phyloP scores from a whole-genome alignment of 208 protist species.

The Trypanosoma boissoni region DNA sequence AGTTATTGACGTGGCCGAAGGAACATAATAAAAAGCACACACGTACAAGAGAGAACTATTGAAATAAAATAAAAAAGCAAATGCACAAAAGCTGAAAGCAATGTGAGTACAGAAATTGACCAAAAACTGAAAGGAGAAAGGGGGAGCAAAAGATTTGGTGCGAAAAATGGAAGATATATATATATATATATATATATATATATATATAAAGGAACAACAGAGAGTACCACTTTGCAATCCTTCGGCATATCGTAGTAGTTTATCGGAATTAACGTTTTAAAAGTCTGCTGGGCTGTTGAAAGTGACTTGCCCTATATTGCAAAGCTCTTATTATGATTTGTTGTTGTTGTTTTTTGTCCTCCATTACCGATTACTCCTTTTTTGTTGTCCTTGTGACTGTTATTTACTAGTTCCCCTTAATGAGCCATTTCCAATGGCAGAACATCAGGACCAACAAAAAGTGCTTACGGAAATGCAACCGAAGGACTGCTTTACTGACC shows the following conservation, averaged over 20 bases:
- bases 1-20: constrained; percentile 12
- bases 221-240: too few species aligned
- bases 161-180: constrained; percentile 8
- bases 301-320: too few species aligned
- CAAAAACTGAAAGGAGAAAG: too few species aligned
- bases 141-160: too few species aligned
- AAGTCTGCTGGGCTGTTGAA: too few species aligned
- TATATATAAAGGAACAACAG: neutral
- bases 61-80: neutral
- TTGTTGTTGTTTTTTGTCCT: neutral
- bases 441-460: too few species aligned
- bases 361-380: constrained; percentile 12
- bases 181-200: constrained; percentile 1
- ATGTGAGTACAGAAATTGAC: too few species aligned
- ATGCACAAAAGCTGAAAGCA: neutral
- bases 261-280: too few species aligned
- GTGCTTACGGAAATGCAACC: too few species aligned
- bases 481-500: too few species aligned
- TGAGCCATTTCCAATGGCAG: too few species aligned
- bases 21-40: neutral
- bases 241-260: too few species aligned
- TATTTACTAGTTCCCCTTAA: constrained; percentile 5
- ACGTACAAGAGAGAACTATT: neutral
- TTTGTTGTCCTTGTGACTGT: constrained; percentile 2
- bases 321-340: neutral